Evolutionary conservation across 73 alveolate genomes (phyloP), one percentile per base, ranked within the genome.

Genomic region (Paramecium sexaurelia): DNA sequence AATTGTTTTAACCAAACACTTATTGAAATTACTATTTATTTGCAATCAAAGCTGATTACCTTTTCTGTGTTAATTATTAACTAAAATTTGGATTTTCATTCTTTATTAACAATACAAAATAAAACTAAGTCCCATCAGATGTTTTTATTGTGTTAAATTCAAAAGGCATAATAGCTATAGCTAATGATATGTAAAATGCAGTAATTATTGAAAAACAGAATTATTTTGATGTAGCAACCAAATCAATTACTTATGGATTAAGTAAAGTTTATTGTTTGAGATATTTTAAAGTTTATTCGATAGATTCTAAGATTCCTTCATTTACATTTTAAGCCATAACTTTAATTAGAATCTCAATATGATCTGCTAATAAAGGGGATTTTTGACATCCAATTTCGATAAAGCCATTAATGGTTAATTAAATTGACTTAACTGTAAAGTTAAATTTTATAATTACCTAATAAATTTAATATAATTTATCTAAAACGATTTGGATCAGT

Each of bases 401-500:
- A 7, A n/a, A 35, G 3, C 86, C 86, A n/a, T 29, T 71, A 19
- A 71, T 71, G 17, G 86, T 71, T 33, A 36, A 33, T 71, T 71
- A 71, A 33, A 71, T 71, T 71, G 83, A 61, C 43, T 61, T 61
- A 29, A 61, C 83, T 61, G 67, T 17, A 5, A 35, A 61, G 45
- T 61, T 61, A 61, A 26, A 11, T 29, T 22, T 11, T 6, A 61
- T 27, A 71, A 57, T 13, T 37, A 71, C 55, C 56, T 32, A 71
- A 32, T 19, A 71, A 71, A 32, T 36, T 71, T n/a, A 37, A 3
- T 71, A 71, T 71, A 13, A 71, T 71, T 33, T 71, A 71, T 71
- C 86, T 71, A 13, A 71, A 15, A 27, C 86, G 37, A 71, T 71
- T 71, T 5, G 86, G 86, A 71, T 71, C 86, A 6, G 86, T 71